These are phyloP conservation scores for Pythium volutum DNA, from an alignment of 352 stramenopile species.

Conservation along the genomic window DNA sequence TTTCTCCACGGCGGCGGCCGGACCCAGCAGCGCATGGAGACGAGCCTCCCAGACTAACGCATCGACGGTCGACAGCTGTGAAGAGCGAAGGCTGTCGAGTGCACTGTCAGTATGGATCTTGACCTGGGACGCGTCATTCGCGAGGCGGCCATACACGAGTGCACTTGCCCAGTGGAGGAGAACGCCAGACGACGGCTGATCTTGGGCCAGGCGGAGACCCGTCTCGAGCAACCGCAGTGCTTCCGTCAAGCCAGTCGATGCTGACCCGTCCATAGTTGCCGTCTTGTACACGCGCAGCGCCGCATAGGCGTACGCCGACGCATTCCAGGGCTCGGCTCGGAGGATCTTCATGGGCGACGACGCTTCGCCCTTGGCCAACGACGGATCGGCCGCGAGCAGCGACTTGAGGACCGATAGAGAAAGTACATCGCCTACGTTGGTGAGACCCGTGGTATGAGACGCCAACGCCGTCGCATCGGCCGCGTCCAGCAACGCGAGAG, in stretches of 20 bases:
- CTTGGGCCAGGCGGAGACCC: conserved; percentile 32
- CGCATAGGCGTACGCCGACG: conserved; percentile 49
- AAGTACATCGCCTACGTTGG: conserved; percentile 21
- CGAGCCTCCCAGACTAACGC: conserved; percentile 44
- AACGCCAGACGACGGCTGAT: conserved; percentile 18
- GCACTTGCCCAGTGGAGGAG: conserved; percentile 49
- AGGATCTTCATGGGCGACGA: conserved; percentile 51
- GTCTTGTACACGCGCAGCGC: conserved; percentile 48
- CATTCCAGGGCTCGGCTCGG: conserved; percentile 56
- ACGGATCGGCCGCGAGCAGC: conserved; percentile 26
- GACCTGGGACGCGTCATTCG: conserved; percentile 5
- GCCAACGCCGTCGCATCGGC: conserved; percentile 1
- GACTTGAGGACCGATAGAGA: conserved; percentile 34
- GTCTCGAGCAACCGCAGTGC: conserved; percentile 34
- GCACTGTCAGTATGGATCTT: conserved; percentile 20
- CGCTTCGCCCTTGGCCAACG: conserved; percentile 9
- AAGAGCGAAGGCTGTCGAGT: conserved; percentile 26
- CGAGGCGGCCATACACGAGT: conserved; percentile 20
- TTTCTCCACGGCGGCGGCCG: conserved; percentile 25
- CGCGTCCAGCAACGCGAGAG: conserved; percentile 13
- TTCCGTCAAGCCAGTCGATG: not conserved
- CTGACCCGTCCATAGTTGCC: conserved; percentile 8
- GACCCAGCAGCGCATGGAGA: conserved; percentile 31
- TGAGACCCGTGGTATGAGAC: not conserved
- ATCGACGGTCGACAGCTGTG: not conserved